Evolutionary conservation across 495 filamentous ascomycete species (phyloP).

Genomic region (Penicillium arizonense): DNA sequence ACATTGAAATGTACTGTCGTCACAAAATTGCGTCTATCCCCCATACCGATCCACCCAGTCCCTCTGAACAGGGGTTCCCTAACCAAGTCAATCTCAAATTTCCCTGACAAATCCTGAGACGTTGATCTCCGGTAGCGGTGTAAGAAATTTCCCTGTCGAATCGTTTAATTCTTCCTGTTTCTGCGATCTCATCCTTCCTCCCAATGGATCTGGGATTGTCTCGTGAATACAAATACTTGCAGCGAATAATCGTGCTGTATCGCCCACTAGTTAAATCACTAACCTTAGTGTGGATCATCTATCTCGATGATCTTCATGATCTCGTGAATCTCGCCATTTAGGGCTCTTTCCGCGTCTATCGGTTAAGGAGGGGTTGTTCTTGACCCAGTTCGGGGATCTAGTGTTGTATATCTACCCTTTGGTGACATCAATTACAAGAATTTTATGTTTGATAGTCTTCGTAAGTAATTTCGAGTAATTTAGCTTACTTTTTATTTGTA

Average conservation of each 20-base stretch:
- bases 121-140: slow-evolving; percentile 8
- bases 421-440: too few relatives aligned
- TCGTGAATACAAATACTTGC: slow-evolving; percentile 4
- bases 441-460: too few relatives aligned
- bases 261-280: neutral
- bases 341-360: neutral
- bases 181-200: neutral
- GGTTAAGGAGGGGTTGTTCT: neutral
- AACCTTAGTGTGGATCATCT: neutral
- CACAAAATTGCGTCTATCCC: slow-evolving; percentile 1
- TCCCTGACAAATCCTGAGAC: slow-evolving; percentile 27
- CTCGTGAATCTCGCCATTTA: neutral
- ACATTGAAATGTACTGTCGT: neutral
- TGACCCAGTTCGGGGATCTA: neutral
- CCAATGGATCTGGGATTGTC: slow-evolving; percentile 5
- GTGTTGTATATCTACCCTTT: neutral
- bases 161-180: too few relatives aligned
- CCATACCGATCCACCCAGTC: neutral
- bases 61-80: slow-evolving; percentile 13
- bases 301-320: neutral
- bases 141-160: neutral
- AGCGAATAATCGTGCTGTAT: slow-evolving; percentile 2
- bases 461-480: too few relatives aligned
- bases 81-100: slow-evolving; percentile 2
- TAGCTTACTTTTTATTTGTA: too few relatives aligned